A percentile compares a stretch with the other conserved stretches of the same genome.
phyloP scores from a whole-genome alignment of 2,329 filamentous ascomycete species.

The Nemania diffusa region DNA sequence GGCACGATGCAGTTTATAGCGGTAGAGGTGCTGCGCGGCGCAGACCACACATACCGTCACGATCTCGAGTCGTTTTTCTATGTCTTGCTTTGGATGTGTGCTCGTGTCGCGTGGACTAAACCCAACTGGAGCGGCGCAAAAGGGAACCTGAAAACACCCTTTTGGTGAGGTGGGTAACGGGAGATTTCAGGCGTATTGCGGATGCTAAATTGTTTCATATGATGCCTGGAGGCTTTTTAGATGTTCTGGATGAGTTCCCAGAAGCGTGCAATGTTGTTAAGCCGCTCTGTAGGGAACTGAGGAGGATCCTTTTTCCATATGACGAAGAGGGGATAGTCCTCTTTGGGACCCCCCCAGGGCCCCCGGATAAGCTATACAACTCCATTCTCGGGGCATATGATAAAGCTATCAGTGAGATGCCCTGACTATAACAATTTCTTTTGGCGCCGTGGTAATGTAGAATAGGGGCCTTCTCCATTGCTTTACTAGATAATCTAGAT shows the following conservation, averaged over 20 bases:
- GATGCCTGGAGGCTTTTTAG: too few relatives aligned
- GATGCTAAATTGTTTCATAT: conserved; percentile 8
- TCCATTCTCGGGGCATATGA: conserved; percentile 19
- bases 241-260: conserved; percentile 24
- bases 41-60: conserved; percentile 31
- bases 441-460: too few relatives aligned
- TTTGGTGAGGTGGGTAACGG: conserved; percentile 9
- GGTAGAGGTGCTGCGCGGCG: conserved; percentile 25
- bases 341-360: conserved; percentile 16
- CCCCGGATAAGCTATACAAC: conserved; percentile 20
- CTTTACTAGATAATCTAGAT: too few relatives aligned
- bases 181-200: conserved; percentile 12
- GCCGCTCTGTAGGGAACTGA: conserved; percentile 18
- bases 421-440: too few relatives aligned
- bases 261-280: conserved; percentile 1
- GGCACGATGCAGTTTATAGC: conserved; percentile 31
- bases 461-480: too few relatives aligned
- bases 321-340: not conserved
- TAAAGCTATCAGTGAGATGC: conserved; percentile 8
- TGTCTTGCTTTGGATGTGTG: conserved; percentile 23
- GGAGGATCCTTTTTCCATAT: conserved; percentile 14
- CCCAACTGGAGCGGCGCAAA: too few relatives aligned
- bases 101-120: too few relatives aligned
- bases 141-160: too few relatives aligned
- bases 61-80: too few relatives aligned